Percentiles rank a stretch among this genome's conserved stretches.
These are phyloP conservation scores for Sugiyamaella pinicola DNA, from an alignment of 1,139 yeast species.

Conservation along the genomic window DNA sequence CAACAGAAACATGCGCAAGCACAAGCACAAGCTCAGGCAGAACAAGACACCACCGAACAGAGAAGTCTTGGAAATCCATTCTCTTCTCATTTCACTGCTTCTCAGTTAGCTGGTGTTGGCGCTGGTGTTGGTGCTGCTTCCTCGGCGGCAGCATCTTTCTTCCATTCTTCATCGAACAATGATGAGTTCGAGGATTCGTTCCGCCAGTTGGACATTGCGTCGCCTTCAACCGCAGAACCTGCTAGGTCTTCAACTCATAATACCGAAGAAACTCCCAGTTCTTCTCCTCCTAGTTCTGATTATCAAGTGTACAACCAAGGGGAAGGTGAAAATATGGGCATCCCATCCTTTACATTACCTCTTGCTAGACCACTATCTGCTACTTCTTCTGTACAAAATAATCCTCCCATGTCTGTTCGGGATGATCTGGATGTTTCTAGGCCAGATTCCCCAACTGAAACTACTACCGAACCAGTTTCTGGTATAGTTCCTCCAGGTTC, in stretches of 20 bases:
- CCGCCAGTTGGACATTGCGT: slow-evolving; percentile 34
- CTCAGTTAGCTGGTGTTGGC: slow-evolving; percentile 12
- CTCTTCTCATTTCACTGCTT: slow-evolving; percentile 10
- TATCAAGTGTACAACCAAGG: slow-evolving; percentile 38
- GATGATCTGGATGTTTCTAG: slow-evolving; percentile 71
- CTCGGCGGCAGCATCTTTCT: slow-evolving; percentile 32
- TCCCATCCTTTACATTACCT: slow-evolving; percentile 48
- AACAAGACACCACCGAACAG: neutral
- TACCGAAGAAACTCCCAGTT: slow-evolving; percentile 55
- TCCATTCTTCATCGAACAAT: slow-evolving; percentile 22
- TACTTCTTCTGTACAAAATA: slow-evolving; percentile 88
- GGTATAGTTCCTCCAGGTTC: slow-evolving; percentile 38
- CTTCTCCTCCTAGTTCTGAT: slow-evolving; percentile 57
- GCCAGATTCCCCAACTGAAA: slow-evolving; percentile 54
- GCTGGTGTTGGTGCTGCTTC: slow-evolving; percentile 32
- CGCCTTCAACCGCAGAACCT: slow-evolving; percentile 38
- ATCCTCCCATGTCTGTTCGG: slow-evolving; percentile 86
- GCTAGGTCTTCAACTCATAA: slow-evolving; percentile 48
- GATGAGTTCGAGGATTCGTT: slow-evolving; percentile 37
- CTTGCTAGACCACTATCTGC: slow-evolving; percentile 74
- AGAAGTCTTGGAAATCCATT: slow-evolving; percentile 27
- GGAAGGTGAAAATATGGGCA: slow-evolving; percentile 47
- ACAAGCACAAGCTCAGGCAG: neutral
- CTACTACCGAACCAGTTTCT: slow-evolving; percentile 39
- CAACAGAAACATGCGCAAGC: neutral